Percentiles rank a stretch among this genome's conserved stretches.
These are phyloP conservation scores for Camellia granthamiana DNA, from an alignment of 148 eudicot species.

Conservation along the genomic window DNA sequence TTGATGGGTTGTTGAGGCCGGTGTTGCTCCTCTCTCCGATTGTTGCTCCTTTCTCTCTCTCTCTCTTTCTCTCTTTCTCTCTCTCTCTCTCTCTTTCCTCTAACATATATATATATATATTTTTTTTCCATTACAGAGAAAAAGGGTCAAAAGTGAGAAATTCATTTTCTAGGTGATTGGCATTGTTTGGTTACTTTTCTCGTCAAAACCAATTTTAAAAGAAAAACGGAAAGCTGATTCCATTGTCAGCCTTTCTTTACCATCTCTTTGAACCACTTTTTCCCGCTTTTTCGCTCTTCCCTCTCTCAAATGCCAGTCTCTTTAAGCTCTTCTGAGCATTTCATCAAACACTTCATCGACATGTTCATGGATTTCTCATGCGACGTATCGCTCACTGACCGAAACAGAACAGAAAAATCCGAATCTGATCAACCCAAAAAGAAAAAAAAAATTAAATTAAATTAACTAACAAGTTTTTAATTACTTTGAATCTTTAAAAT, in stretches of 20 bases:
- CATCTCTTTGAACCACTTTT: not conserved
- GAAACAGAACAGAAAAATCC: conserved; percentile 23
- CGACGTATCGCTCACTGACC: conserved; percentile 37
- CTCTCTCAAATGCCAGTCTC: not conserved
- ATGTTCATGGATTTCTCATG: conserved; percentile 13
- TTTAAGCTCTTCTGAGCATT: not conserved
- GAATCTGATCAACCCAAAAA: not conserved
- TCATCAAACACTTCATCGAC: not conserved
- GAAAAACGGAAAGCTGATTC: not conserved
- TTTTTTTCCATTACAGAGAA: too few species aligned
- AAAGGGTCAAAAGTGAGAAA: not conserved
- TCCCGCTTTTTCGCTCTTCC: not conserved
- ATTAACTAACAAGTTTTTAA: not conserved
- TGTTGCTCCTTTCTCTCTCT: too few species aligned
- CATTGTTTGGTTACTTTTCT: not conserved
- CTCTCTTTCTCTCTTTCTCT: too few species aligned
- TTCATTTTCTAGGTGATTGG: not conserved
- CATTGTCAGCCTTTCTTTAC: not conserved
- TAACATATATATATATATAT: too few species aligned
- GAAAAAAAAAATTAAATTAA: too few species aligned
- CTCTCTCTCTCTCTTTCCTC: too few species aligned
- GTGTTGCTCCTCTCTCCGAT: too few species aligned
- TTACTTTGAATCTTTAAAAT: too few species aligned
- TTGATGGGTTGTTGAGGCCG: too few species aligned
- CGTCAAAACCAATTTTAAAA: not conserved